These are phyloP conservation scores for Rugonectria rugulosa DNA, from an alignment of 2,329 filamentous ascomycete species.

Conservation along the genomic window DNA sequence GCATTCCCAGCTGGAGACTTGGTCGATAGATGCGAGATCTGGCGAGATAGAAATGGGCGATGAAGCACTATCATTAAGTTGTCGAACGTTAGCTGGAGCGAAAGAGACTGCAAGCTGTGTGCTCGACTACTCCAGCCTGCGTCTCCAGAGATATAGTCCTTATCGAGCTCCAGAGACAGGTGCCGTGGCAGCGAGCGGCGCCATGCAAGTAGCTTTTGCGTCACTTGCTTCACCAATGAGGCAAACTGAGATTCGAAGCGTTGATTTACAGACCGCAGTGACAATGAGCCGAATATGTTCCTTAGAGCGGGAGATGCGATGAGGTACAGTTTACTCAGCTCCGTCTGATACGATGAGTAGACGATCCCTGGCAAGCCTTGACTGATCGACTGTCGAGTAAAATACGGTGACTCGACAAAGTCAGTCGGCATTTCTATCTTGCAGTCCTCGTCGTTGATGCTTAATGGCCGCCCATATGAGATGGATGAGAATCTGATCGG, in stretches of 20 bases:
- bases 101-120: conserved; percentile 2
- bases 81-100: conserved; percentile 6
- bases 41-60: conserved; percentile 3
- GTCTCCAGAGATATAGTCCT: neutral
- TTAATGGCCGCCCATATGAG: conserved; percentile 3
- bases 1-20: neutral
- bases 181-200: neutral
- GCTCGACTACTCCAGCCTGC: neutral
- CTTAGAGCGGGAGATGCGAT: conserved; percentile 6
- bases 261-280: neutral
- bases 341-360: conserved; percentile 5
- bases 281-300: conserved; percentile 2
- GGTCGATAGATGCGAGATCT: neutral
- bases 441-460: conserved; percentile 8
- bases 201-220: neutral
- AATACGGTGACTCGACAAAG: conserved; percentile 4
- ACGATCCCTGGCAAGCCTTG: neutral
- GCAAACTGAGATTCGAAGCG: neutral
- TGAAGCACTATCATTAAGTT: conserved; percentile 7
- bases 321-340: conserved; percentile 7
- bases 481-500: conserved; percentile 3
- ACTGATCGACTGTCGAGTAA: neutral
- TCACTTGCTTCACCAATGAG: neutral
- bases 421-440: neutral
- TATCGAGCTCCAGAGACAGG: neutral